These are phyloP conservation scores for Aristolochia contorta DNA, from an alignment of 164 flowering plant species.

Conservation along the genomic window DNA sequence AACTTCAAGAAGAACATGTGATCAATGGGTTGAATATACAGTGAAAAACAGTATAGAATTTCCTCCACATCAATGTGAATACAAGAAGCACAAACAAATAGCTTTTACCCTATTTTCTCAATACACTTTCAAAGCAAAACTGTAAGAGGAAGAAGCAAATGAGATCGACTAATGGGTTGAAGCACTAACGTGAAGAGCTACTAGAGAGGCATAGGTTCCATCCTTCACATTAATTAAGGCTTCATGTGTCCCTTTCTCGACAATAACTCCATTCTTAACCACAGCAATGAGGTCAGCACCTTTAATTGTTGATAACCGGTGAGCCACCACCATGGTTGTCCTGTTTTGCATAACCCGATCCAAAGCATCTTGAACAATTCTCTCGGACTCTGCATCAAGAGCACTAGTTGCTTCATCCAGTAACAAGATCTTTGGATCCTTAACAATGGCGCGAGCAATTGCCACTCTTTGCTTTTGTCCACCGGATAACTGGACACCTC, in stretches of 20 bases:
- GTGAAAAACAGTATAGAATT: too few species aligned
- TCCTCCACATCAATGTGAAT: too few species aligned
- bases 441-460: conserved; percentile 17
- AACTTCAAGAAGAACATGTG: too few species aligned
- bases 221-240: conserved; percentile 4
- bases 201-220: conserved; percentile 17
- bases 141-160: too few species aligned
- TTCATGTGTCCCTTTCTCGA: conserved; percentile 16
- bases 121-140: too few species aligned
- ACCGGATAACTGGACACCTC: conserved; percentile 20
- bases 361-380: conserved; percentile 19
- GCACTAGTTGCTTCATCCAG: conserved; percentile 23
- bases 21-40: too few species aligned
- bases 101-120: too few species aligned
- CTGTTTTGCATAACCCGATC: conserved; percentile 16
- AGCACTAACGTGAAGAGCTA: conserved; percentile 12
- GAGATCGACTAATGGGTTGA: too few species aligned
- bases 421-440: conserved; percentile 13
- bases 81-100: too few species aligned
- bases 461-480: conserved; percentile 24
- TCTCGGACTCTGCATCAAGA: conserved; percentile 20
- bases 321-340: conserved; percentile 20
- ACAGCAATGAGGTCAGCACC: conserved; percentile 16
- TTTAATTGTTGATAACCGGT: conserved; percentile 13
- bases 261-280: conserved; percentile 14